Base-by-base conservation (phyloP, 208 protist genomes). In the Leishmania aethiopica region DNA sequence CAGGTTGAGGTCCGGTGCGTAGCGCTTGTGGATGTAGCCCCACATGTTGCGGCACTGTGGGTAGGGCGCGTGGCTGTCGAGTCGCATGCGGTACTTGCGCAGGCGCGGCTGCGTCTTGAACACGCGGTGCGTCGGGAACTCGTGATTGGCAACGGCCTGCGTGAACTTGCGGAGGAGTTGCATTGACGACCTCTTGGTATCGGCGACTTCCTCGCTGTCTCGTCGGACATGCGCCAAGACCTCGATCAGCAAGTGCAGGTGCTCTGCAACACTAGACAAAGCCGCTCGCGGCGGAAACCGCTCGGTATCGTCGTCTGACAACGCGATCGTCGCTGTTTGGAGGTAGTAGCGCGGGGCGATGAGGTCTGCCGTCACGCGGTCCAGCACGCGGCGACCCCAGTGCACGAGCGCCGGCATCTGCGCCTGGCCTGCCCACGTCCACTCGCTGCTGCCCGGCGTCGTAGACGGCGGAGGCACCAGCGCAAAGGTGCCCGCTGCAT, bases 1-100 rank as follows among this genome's bases (percentile, higher is more conserved):
- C 17, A 77, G 70, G 25, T 81, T 81, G 8, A 81, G 53, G n/a
- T 81, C 78, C 0, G 78, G 78, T 17, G 78, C 57, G 66, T 81
- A 81, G 78, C 78, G 78, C 57, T 64, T 81, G 78, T 81, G 78
- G 40, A 81, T 81, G 70, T 81, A 81, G 42, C 53, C 3, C 78
- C 78, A 81, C 78, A 81, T 81, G 67, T 81, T 81, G 70, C 70
- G 70, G 55, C 78, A 81, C 67, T 81, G 77, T 55, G 67, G n/a
- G 53, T 81, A 81, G 32, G 77, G 77, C 13, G 77, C 77, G 67
- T 81, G 77, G 77, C 77, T 81, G 67, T 81, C 77, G 13, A 81
- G 77, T 0, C 77, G 77, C 37, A 81, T 42, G 77, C 77, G 77
- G 67, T 75, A 81, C 77, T 81, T 81, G 77, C 77, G 77, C 35